Evolutionary conservation across 805 yeast genomes (phyloP), one percentile per base, ranked within the genome.

Genomic region (Torulaspora microellipsoides): DNA sequence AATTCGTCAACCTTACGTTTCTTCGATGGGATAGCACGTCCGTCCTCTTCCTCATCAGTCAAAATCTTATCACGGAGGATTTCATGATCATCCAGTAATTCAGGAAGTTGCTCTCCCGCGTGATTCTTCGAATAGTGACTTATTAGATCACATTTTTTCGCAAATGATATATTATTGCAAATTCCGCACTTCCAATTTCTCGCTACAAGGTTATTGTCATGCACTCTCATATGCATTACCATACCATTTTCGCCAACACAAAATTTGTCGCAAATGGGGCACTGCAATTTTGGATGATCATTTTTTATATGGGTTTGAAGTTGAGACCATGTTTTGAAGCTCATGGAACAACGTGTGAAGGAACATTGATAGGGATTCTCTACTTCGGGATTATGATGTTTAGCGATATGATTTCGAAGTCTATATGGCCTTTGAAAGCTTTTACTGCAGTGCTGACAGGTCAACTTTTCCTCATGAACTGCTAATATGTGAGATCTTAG

Each of bases 241-340:
- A 88, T 63, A 48, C 89, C 93, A 23, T 72, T 69, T 36, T 75
- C 77, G 25, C 95, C 95, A 9, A 83, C 82, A 67, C 89, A 83
- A 7, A 75, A 78, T 59, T 78, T 81, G 5, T 78, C 79, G 69
- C 96, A 89, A 1, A 77, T 52, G 0, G 62, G 53, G 66, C 95
- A 87, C 34, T 68, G 70, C 23, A 82, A 52, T 56, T 82, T 80
- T 4, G 90, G 87, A 63, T 89, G 96, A 29, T 75, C 83, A 0
- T 77, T 73, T 52, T 81, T 83, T 42, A 78, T 69, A 62, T 90
- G 97, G 9, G 73, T 57, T 52, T 81, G 89, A 31, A 87, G 66
- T 1, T 83, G 83, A 2, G 85, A 76, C 88, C 90, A 83, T 0
- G 84, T 82, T 43, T 75, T 76, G 64, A 85, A 85, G 31, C 71